phyloP scores from a whole-genome alignment of 1,284 basidiomycete species.

The Cutaneotrichosporon arboriforme region DNA sequence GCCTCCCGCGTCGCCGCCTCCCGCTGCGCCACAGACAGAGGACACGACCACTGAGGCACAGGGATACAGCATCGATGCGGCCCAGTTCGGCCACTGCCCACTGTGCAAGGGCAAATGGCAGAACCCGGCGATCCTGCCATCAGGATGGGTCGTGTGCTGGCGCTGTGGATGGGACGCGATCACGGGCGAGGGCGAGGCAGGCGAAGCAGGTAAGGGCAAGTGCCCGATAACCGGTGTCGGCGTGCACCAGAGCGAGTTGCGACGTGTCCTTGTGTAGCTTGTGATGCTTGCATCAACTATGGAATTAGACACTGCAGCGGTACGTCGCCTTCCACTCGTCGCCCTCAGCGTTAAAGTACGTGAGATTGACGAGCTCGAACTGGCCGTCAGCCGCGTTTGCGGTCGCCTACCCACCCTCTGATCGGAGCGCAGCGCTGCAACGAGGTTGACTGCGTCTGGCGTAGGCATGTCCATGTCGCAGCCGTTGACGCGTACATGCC shows the following conservation, averaged over 20 bases:
- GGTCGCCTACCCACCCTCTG: constrained; percentile 23
- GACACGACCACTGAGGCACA: constrained; percentile 57
- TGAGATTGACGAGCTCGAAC: constrained; percentile 33
- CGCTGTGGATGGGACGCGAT: constrained; percentile 83
- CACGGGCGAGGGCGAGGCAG: constrained; percentile 53
- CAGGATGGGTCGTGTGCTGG: constrained; percentile 95
- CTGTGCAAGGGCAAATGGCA: constrained; percentile 69
- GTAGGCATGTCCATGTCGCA: constrained; percentile 32
- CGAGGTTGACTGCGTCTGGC: constrained; percentile 27
- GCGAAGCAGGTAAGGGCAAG: constrained; percentile 48
- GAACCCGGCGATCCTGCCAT: constrained; percentile 85
- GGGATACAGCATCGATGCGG: constrained; percentile 26
- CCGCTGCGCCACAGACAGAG: constrained; percentile 35
- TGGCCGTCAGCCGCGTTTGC: constrained; percentile 6
- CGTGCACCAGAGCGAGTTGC: constrained; percentile 69
- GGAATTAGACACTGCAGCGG: constrained; percentile 8
- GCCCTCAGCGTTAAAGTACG: constrained; percentile 32
- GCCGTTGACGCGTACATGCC: constrained; percentile 32
- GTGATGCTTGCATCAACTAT: not conserved
- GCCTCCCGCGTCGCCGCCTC: constrained; percentile 24
- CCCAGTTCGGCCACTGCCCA: constrained; percentile 73
- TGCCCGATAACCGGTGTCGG: constrained; percentile 84
- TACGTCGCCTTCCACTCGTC: constrained; percentile 45
- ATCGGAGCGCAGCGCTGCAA: constrained; percentile 27
- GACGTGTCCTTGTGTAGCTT: constrained; percentile 69